Evolutionary conservation across 2,329 filamentous ascomycete species (phyloP).

Genomic region (Cryphonectria nitschkei): DNA sequence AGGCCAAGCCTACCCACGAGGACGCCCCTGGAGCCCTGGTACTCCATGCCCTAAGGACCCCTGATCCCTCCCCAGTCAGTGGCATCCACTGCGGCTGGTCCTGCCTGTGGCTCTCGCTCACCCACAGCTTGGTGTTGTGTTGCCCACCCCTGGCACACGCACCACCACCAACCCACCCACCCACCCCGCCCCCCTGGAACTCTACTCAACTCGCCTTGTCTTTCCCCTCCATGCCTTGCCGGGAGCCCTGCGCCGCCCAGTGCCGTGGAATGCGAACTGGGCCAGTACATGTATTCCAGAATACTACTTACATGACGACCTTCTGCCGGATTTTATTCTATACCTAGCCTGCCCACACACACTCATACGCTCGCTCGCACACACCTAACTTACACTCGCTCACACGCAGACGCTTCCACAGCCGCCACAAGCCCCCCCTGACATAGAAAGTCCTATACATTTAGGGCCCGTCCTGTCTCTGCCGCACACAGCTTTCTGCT

Average conservation of each 20-base stretch:
- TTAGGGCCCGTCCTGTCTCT: constrained; percentile 5
- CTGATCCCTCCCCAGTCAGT: constrained; percentile 20
- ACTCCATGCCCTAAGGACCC: background rate
- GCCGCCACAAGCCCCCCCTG: background rate
- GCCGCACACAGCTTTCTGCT: background rate
- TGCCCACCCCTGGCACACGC: constrained; percentile 13
- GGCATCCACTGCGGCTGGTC: constrained; percentile 16
- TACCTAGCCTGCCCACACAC: constrained; percentile 6
- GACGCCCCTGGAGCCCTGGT: background rate
- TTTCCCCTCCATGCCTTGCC: constrained; percentile 15
- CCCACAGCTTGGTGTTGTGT: constrained; percentile 1
- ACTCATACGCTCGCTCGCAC: background rate
- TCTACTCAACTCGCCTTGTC: constrained; percentile 18
- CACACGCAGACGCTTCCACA: background rate
- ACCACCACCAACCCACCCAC: background rate
- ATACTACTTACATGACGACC: constrained; percentile 22
- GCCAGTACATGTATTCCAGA: background rate
- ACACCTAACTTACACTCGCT: background rate
- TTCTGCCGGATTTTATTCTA: constrained; percentile 17
- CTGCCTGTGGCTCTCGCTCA: constrained; percentile 14
- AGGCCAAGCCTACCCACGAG: constrained; percentile 6
- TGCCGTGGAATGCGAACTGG: constrained; percentile 13
- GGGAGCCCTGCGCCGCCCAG: constrained; percentile 2
- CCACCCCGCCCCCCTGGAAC: constrained; percentile 11
- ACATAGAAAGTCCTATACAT: constrained; percentile 5